Conservation (phyloP, 306 rosid genomes). For the Dalbergia cochinchinensis region DNA sequence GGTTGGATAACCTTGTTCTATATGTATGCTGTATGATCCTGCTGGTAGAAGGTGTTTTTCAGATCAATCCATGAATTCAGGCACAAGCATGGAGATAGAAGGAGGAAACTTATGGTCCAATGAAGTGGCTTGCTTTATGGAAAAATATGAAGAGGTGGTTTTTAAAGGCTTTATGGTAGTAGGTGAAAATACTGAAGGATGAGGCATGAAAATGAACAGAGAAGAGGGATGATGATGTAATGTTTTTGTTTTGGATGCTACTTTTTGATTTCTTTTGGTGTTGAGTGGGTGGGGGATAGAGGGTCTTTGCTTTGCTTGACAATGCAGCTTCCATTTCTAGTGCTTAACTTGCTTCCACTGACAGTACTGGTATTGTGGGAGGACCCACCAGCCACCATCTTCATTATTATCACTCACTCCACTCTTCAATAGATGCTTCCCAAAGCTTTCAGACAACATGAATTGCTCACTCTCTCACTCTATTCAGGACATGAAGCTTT, state of each 20-base stretch:
- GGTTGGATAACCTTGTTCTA: background rate
- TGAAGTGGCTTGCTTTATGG: slow-evolving; percentile 23
- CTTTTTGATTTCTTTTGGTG: slow-evolving; percentile 43
- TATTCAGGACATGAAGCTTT: background rate
- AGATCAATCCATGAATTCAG: slow-evolving; percentile 44
- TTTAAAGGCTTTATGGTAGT: slow-evolving; percentile 43
- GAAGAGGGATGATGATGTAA: slow-evolving; percentile 46
- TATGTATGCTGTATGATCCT: background rate
- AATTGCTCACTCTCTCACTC: slow-evolving; percentile 22
- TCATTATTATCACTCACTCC: slow-evolving; percentile 52
- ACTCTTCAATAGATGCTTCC: slow-evolving; percentile 40
- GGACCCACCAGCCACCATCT: slow-evolving; percentile 58
- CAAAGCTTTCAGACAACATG: slow-evolving; percentile 37
- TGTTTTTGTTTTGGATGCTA: slow-evolving; percentile 42
- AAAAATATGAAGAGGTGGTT: slow-evolving; percentile 30
- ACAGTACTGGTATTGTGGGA: slow-evolving; percentile 45
- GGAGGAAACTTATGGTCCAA: slow-evolving; percentile 40
- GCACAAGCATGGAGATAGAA: slow-evolving; percentile 43
- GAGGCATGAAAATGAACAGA: slow-evolving; percentile 50
- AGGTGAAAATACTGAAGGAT: slow-evolving; percentile 44
- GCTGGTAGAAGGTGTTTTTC: slow-evolving; percentile 23
- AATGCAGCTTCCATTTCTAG: slow-evolving; percentile 65
- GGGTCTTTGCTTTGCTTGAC: slow-evolving; percentile 64
- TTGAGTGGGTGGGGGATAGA: slow-evolving; percentile 53
- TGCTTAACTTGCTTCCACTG: slow-evolving; percentile 60